Percentiles rank a stretch among this genome's conserved stretches.
These are phyloP conservation scores for Pseudocercospora fijiensis DNA, from an alignment of 2,329 filamentous ascomycete species.

Conservation along the genomic window DNA sequence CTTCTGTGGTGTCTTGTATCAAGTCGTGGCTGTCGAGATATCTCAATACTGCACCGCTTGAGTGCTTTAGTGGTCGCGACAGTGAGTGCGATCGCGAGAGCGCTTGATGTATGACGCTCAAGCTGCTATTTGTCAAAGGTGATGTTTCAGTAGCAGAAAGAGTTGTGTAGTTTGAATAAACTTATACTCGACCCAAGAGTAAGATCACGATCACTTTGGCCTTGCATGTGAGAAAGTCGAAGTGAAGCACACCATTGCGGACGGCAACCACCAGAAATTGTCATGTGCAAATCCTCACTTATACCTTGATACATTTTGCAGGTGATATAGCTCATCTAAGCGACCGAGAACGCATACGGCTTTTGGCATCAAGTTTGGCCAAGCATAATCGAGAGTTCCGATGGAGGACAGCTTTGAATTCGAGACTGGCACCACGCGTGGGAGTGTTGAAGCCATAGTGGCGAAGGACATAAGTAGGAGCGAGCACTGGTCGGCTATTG, in stretches of 20 bases:
- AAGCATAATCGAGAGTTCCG: not conserved
- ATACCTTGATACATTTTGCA: not conserved
- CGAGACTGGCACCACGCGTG: too few species aligned
- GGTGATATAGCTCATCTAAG: not conserved
- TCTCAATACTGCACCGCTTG: not conserved
- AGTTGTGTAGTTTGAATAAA: not conserved
- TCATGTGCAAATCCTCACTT: not conserved
- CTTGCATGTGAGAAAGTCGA: not conserved
- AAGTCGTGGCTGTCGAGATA: not conserved
- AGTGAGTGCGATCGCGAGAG: not conserved
- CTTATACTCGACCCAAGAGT: not conserved
- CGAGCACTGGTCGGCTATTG: not conserved
- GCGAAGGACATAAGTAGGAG: not conserved
- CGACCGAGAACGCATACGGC: not conserved
- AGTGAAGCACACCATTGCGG: not conserved
- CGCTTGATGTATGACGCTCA: not conserved
- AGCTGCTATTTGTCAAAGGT: not conserved
- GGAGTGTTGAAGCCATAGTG: not conserved
- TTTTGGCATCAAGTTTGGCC: not conserved
- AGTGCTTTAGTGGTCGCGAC: too few species aligned
- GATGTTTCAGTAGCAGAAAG: not conserved
- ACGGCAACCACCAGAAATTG: not conserved
- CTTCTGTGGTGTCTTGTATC: not conserved
- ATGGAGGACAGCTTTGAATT: not conserved
- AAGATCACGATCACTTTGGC: not conserved